These are phyloP conservation scores for Aspergillus fructus DNA, from an alignment of 2,329 filamentous ascomycete genomes.

Conservation along the genomic window DNA sequence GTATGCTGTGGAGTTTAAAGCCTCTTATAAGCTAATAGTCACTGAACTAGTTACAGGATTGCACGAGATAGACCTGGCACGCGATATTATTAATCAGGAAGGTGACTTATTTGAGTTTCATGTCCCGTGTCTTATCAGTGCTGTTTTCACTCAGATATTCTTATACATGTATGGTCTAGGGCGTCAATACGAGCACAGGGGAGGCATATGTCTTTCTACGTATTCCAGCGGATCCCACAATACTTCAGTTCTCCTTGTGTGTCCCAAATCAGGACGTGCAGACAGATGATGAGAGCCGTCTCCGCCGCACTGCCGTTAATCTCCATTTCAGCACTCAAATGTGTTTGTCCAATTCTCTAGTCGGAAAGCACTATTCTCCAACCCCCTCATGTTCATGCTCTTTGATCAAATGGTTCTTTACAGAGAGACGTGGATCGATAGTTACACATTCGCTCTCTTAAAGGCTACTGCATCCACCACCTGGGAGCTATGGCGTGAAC, in stretches of 20 bases:
- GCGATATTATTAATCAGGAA: slow-evolving; percentile 25
- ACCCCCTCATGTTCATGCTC: too few relatives aligned
- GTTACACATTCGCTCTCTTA: too few relatives aligned
- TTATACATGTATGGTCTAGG: slow-evolving; percentile 29
- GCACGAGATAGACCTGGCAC: slow-evolving; percentile 22
- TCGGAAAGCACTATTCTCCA: too few relatives aligned
- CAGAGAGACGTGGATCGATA: too few relatives aligned
- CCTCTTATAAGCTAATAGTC: slow-evolving; percentile 25
- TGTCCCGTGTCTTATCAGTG: slow-evolving; percentile 25
- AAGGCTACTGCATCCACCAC: too few relatives aligned
- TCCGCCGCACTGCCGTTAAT: slow-evolving; percentile 31
- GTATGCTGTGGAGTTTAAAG: slow-evolving; percentile 29
- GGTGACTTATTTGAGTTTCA: slow-evolving; percentile 26
- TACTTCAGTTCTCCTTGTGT: slow-evolving; percentile 26
- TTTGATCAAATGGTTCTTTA: too few relatives aligned
- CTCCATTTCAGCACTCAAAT: too few relatives aligned
- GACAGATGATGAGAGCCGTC: slow-evolving; percentile 15
- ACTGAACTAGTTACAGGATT: slow-evolving; percentile 26
- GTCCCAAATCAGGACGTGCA: slow-evolving; percentile 27
- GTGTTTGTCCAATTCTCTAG: too few relatives aligned
- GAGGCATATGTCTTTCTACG: slow-evolving; percentile 33
- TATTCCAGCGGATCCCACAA: slow-evolving; percentile 20
- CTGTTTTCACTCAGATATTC: slow-evolving; percentile 29
- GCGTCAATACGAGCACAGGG: slow-evolving; percentile 28
- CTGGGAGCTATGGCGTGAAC: too few relatives aligned